These are phyloP conservation scores for Lactarius tabidus DNA, from an alignment of 768 basidiomycete species.

Conservation along the genomic window DNA sequence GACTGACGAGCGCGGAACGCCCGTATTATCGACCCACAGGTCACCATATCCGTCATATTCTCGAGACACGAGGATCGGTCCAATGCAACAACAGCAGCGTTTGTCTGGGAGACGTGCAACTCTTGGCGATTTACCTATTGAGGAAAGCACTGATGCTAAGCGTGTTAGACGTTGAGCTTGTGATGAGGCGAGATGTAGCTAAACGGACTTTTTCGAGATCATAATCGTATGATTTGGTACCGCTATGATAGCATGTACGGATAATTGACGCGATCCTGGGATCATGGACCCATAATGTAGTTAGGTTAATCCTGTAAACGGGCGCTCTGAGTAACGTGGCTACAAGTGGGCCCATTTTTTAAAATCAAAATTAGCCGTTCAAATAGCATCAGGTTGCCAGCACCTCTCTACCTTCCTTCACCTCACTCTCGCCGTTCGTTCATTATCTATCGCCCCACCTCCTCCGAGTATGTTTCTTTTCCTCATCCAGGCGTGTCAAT, in stretches of 20 bases:
- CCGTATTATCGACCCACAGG: neutral
- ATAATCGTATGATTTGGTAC: neutral
- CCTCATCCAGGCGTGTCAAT: neutral
- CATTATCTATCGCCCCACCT: neutral
- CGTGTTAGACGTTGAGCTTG: constrained; percentile 18
- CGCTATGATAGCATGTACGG: neutral
- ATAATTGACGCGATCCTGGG: neutral
- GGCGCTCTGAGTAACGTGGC: constrained; percentile 3
- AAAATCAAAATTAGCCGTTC: neutral
- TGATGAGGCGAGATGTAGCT: neutral
- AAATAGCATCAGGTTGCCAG: neutral
- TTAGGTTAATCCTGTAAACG: no score
- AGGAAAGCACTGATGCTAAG: constrained; percentile 19
- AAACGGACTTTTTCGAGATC: neutral
- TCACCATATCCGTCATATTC: constrained; percentile 3
- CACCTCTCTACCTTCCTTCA: neutral
- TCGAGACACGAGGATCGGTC: constrained; percentile 1
- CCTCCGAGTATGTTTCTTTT: neutral
- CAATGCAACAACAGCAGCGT: constrained; percentile 14
- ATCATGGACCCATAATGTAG: no score
- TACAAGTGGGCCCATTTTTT: constrained; percentile 21
- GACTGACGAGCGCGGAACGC: neutral
- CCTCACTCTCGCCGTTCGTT: constrained; percentile 8
- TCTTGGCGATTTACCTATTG: constrained; percentile 14
- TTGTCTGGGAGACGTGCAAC: constrained; percentile 7